phyloP scores from a whole-genome alignment of 768 basidiomycete species.

The Kwoniella botswanensis region DNA sequence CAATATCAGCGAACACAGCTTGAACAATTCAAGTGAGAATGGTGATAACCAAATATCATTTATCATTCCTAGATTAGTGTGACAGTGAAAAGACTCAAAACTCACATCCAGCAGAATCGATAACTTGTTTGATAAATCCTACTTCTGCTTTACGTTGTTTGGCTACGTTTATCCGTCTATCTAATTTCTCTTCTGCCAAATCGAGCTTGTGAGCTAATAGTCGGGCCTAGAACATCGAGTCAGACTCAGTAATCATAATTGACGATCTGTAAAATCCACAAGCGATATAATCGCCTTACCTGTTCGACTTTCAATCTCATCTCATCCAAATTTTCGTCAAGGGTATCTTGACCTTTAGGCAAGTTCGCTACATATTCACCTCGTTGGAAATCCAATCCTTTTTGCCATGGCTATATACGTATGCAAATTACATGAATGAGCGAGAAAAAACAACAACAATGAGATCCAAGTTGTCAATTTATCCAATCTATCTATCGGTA shows the following conservation, averaged over 20 bases:
- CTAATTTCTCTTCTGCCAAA: slow-evolving; percentile 64
- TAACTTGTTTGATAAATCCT: slow-evolving; percentile 47
- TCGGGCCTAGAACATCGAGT: slow-evolving; percentile 65
- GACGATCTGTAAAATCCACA: no score
- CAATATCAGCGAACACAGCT: no score
- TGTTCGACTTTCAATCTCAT: slow-evolving; percentile 71
- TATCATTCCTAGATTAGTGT: no score
- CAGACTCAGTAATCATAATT: no score
- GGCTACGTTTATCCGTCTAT: slow-evolving; percentile 62
- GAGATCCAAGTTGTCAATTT: background rate
- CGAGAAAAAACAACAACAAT: background rate
- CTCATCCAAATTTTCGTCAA: slow-evolving; percentile 72
- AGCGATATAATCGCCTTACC: slow-evolving; percentile 60
- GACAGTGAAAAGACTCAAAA: no score
- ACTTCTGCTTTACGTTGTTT: slow-evolving; percentile 50
- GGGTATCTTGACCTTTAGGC: slow-evolving; percentile 61
- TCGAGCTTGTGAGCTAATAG: slow-evolving; percentile 66
- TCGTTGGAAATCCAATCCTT: slow-evolving; percentile 69
- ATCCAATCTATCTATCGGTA: no score
- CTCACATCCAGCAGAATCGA: slow-evolving; percentile 47
- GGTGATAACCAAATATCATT: no score
- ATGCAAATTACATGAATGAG: background rate
- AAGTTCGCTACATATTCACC: slow-evolving; percentile 58
- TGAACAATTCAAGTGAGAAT: no score
- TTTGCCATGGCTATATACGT: slow-evolving; percentile 62